Evolutionary conservation across 1,139 yeast species (phyloP).

Genomic region (Hyphopichia burtonii): DNA sequence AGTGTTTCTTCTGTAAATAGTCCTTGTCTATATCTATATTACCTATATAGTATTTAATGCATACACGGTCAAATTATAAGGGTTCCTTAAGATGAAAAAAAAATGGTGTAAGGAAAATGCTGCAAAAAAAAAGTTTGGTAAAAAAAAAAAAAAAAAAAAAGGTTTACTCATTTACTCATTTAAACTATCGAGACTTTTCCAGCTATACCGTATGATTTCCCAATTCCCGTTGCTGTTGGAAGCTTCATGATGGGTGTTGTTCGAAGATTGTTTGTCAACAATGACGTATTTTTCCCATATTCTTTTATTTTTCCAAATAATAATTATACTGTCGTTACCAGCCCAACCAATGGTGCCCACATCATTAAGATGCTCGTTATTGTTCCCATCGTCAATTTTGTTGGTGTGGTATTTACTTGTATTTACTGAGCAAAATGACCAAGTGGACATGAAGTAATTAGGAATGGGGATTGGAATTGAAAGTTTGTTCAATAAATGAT

Average conservation of each 20-base stretch:
- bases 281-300: conserved; percentile 87
- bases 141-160: not conserved
- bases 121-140: not conserved
- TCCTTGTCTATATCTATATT: too few relatives aligned
- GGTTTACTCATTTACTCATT: not conserved
- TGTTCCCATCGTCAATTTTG: not conserved
- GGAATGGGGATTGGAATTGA: conserved; percentile 64
- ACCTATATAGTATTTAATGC: not conserved
- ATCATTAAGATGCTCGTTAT: conserved; percentile 36
- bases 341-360: conserved; percentile 79
- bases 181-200: conserved; percentile 59
- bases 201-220: conserved; percentile 70
- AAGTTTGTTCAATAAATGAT: conserved; percentile 66
- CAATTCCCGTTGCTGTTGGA: conserved; percentile 30
- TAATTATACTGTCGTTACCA: conserved; percentile 61
- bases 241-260: not conserved
- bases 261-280: conserved; percentile 35
- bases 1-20: too few relatives aligned
- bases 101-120: not conserved
- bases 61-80: not conserved
- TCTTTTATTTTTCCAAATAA: conserved; percentile 69
- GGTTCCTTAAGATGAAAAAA: not conserved
- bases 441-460: conserved; percentile 76
- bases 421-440: conserved; percentile 86
- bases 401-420: conserved; percentile 46